Conservation (phyloP, 441 rosid genomes). For the Jatropha multifida region DNA sequence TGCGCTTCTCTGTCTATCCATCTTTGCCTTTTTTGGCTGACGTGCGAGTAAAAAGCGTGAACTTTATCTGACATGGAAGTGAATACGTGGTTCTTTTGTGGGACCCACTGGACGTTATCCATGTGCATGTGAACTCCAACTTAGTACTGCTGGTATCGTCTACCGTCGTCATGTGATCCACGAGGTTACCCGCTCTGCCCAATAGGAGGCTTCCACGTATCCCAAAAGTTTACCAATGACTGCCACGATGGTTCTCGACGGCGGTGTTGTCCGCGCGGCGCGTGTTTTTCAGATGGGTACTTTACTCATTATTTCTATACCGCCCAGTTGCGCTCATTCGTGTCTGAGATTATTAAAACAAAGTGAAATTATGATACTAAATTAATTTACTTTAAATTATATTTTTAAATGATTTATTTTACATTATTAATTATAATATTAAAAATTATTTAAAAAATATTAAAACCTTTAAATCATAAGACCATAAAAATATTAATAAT, state of each 20-base stretch:
- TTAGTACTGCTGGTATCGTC: background rate
- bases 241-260: background rate
- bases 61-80: slow-evolving; percentile 52
- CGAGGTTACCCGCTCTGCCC: slow-evolving; percentile 36
- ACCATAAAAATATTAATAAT: too few relatives aligned
- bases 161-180: slow-evolving; percentile 28
- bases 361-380: too few relatives aligned
- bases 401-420: too few relatives aligned
- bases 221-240: background rate
- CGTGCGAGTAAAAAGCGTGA: slow-evolving; percentile 32
- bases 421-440: too few relatives aligned
- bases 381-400: too few relatives aligned
- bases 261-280: background rate
- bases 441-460: too few relatives aligned
- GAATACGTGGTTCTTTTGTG: slow-evolving; percentile 33
- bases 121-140: slow-evolving; percentile 36
- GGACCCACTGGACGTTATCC: slow-evolving; percentile 43
- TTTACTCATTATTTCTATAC: background rate
- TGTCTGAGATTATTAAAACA: too few relatives aligned
- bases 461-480: too few relatives aligned
- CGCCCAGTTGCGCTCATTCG: background rate
- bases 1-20: background rate
- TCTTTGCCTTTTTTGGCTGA: slow-evolving; percentile 31
- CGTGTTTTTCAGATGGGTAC: background rate
- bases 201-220: slow-evolving; percentile 23